Evolutionary conservation across 2,329 filamentous ascomycete species (phyloP), one percentile per base, ranked within the genome.

Genomic region (Tolypocladium cylindrosporum): DNA sequence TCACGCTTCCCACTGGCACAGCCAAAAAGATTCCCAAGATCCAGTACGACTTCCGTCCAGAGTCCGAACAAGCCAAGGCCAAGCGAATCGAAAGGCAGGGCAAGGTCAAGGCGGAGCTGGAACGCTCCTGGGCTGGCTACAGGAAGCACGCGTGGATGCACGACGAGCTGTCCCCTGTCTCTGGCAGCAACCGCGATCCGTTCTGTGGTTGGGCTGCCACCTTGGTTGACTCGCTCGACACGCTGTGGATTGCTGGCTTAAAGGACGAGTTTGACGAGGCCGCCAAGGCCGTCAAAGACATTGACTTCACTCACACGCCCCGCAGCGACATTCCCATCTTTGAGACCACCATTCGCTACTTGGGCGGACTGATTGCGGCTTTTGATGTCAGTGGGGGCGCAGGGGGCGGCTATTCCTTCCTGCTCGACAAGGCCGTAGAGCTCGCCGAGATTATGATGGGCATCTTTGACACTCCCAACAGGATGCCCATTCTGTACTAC

Each of bases 151-250:
- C 92, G 13, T 94, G 90, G 84, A 83, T 86, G 61, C 89, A 95
- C 64, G 94, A 97, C 68, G 94, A 97, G 74, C 74, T 97, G 19
- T 80, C 75, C 51, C 94, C 94, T 2, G 77, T 93, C 11, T 82
- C 83, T 37, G 86, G 86, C 55, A 76, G 74, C 16, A 84, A 78
- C 62, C 83, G 84, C 21, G 89, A 97, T 68, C 90, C 91, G 0
- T 97, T 97, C 71, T 93, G 91, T 68, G 90, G 89, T 55, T 96
- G 91, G 91, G 89, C 89, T 21, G 91, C 91, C 19, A 95, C 91
- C 0, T 70, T 96, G 60, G 89, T 96, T 6, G 91, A 96, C 74
- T 78, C 84, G 1, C 75, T 93, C 55, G 91, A 96, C 68, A 92
- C 90, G 0, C 77, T 96, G 3, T 95, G 89, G 88, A 92, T 96